Evolutionary conservation across 169 alveolate species (phyloP).

Genomic region (Eimeria falciformis): DNA sequence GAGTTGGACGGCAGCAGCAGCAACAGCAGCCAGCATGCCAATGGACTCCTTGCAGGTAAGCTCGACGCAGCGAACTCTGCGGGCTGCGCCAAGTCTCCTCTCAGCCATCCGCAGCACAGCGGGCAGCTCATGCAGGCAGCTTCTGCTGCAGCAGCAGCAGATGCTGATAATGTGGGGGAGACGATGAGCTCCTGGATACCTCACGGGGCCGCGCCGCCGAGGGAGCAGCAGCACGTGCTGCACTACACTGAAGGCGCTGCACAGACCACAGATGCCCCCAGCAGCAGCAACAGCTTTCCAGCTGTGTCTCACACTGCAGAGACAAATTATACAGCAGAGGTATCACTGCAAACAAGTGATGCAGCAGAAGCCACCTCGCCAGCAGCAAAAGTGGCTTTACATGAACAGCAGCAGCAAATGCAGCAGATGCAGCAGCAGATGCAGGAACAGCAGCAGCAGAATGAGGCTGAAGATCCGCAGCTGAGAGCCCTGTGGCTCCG

Average conservation of each 20-base stretch:
- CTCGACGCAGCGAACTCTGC: too few relatives aligned
- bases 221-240: background rate
- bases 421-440: constrained; percentile 8
- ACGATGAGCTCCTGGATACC: too few relatives aligned
- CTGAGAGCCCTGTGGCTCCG: constrained; percentile 14
- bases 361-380: background rate
- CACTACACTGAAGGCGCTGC: constrained; percentile 2
- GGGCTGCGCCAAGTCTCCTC: background rate
- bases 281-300: constrained; percentile 1
- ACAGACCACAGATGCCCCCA: background rate
- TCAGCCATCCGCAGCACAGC: background rate
- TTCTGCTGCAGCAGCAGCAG: constrained; percentile 17
- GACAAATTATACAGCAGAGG: background rate
- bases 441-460: constrained; percentile 17
- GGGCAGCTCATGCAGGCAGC: background rate
- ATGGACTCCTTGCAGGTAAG: too few relatives aligned
- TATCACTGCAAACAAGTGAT: background rate
- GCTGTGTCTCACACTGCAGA: background rate
- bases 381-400: too few relatives aligned
- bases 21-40: too few relatives aligned
- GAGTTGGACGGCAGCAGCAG: too few relatives aligned
- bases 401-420: constrained; percentile 21
- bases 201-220: constrained; percentile 7
- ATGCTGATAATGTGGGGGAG: background rate
- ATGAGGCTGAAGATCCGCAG: background rate